These are phyloP conservation scores for Perkinsus marinus DNA, from an alignment of 169 alveolate species.

Conservation along the genomic window DNA sequence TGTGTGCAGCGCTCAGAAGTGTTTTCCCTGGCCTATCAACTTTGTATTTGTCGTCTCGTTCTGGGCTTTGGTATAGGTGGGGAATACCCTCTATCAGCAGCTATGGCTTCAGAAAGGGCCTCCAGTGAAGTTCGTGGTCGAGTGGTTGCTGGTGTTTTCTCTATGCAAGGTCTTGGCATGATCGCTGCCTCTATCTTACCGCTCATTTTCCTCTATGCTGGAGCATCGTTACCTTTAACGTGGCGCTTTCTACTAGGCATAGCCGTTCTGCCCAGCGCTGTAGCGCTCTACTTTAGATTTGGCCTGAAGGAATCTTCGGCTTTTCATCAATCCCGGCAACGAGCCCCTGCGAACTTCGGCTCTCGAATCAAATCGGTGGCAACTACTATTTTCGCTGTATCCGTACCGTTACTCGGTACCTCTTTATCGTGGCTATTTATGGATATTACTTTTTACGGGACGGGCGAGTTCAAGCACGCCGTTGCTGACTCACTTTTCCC, in stretches of 20 bases:
- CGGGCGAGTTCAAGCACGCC: slow-evolving; percentile 10
- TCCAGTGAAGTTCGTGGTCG: slow-evolving; percentile 13
- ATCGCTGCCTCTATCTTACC: not conserved
- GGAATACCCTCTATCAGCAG: slow-evolving; percentile 38
- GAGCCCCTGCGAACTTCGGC: not conserved
- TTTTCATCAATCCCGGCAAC: not conserved
- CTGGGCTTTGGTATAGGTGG: slow-evolving; percentile 40
- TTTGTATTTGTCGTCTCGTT: not conserved
- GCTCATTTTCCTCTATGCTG: not conserved
- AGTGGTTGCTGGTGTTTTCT: slow-evolving; percentile 20
- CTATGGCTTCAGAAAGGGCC: slow-evolving; percentile 18
- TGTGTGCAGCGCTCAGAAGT: not conserved
- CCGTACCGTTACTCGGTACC: slow-evolving; percentile 11
- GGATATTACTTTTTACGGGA: slow-evolving; percentile 29
- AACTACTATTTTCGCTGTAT: not conserved
- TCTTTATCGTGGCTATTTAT: slow-evolving; percentile 24
- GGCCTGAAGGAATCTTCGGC: not conserved
- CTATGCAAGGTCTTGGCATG: slow-evolving; percentile 20
- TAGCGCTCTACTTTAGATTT: not conserved
- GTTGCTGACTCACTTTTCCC: slow-evolving; percentile 9
- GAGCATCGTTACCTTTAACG: not conserved
- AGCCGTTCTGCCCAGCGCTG: not conserved
- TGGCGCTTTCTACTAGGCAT: not conserved
- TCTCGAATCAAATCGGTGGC: not conserved
- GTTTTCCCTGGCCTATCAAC: not conserved